Evolutionary conservation across 305 asterid species (phyloP).

Genomic region (Fraxinus baroniana): DNA sequence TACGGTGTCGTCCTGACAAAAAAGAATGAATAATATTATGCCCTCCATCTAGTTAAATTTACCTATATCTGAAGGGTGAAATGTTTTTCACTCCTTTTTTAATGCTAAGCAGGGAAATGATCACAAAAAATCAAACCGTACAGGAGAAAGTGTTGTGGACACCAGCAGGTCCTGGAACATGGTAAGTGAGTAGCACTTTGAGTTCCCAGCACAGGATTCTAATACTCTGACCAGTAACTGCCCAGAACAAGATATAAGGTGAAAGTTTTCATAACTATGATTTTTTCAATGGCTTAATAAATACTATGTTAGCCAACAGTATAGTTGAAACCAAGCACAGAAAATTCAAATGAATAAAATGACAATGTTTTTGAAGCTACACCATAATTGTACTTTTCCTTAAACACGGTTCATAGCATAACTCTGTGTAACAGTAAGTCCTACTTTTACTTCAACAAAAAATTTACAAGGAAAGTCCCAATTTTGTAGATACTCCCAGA

Average conservation of each 20-base stretch:
- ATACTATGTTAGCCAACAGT: slow-evolving; percentile 1
- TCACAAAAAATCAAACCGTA: slow-evolving; percentile 43
- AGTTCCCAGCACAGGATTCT: slow-evolving; percentile 74
- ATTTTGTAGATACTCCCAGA: background rate
- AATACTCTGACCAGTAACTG: slow-evolving; percentile 82
- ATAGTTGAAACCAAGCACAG: background rate
- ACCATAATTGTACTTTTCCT: background rate
- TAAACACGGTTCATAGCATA: background rate
- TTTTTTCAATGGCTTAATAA: slow-evolving; percentile 5
- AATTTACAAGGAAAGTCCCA: background rate
- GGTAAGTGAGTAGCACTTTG: slow-evolving; percentile 66
- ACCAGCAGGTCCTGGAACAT: slow-evolving; percentile 96
- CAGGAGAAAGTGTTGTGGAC: slow-evolving; percentile 87
- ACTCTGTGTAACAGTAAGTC: slow-evolving; percentile 2
- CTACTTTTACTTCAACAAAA: background rate
- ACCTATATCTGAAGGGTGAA: slow-evolving; percentile 15
- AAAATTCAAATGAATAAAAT: background rate
- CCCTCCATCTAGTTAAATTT: slow-evolving; percentile 1
- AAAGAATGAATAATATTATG: slow-evolving; percentile 6
- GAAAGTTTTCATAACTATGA: slow-evolving; percentile 18
- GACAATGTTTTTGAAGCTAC: background rate
- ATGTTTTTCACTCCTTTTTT: background rate
- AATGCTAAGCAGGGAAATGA: background rate
- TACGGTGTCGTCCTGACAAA: slow-evolving; percentile 70
- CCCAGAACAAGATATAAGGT: slow-evolving; percentile 36